Conservation (phyloP, 495 filamentous ascomycete genomes). For the Penicillium paradoxum region DNA sequence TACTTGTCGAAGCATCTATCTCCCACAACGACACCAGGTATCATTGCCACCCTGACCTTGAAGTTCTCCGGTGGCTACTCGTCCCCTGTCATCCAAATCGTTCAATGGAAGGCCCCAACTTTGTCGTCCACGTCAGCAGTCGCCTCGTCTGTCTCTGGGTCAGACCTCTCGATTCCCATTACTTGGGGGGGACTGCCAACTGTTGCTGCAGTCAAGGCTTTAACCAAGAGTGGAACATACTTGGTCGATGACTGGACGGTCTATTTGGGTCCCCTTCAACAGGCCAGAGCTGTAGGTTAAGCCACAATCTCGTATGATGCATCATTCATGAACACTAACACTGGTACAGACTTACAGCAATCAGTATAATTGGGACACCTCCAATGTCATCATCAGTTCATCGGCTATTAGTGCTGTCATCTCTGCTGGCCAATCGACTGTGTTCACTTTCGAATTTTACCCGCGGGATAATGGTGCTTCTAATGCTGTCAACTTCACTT, state of each 20-base stretch:
- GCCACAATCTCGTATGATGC: neutral
- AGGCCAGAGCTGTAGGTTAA: conserved; percentile 40
- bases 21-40: conserved; percentile 33
- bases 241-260: conserved; percentile 56
- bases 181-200: conserved; percentile 45
- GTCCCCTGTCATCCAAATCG: conserved; percentile 38
- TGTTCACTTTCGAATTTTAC: conserved; percentile 52
- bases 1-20: conserved; percentile 45
- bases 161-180: conserved; percentile 48
- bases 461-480: conserved; percentile 33
- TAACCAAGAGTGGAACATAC: conserved; percentile 42
- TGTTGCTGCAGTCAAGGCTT: conserved; percentile 51
- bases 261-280: conserved; percentile 51
- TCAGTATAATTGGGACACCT: conserved; percentile 49
- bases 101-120: conserved; percentile 47
- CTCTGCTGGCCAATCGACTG: conserved; percentile 36
- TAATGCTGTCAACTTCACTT: conserved; percentile 44
- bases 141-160: conserved; percentile 34
- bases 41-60: conserved; percentile 48
- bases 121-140: conserved; percentile 35
- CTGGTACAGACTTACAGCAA: conserved; percentile 36
- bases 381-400: conserved; percentile 39
- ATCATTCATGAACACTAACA: neutral
- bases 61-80: conserved; percentile 47
- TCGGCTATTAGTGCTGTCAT: conserved; percentile 44